These are phyloP conservation scores for Lipomyces orientalis DNA, from an alignment of 805 yeast species.

Conservation along the genomic window DNA sequence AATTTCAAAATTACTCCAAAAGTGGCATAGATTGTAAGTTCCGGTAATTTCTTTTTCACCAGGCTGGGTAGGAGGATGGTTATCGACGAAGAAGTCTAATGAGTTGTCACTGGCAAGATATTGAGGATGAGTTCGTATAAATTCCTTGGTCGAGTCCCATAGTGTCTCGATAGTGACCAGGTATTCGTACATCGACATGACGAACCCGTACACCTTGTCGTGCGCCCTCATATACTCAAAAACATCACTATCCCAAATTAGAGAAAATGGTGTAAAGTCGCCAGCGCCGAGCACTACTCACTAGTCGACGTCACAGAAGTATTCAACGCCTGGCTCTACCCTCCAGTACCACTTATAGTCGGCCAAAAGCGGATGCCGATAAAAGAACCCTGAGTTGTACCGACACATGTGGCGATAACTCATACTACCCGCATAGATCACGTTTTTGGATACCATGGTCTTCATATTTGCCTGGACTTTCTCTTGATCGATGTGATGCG, in stretches of 20 bases:
- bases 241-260: constrained; percentile 60
- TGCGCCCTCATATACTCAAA: constrained; percentile 78
- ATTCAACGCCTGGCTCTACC: constrained; percentile 91
- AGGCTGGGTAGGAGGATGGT: constrained; percentile 51
- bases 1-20: constrained; percentile 87
- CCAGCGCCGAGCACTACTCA: constrained; percentile 12
- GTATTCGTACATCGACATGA: constrained; percentile 82
- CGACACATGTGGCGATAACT: constrained; percentile 94
- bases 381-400: constrained; percentile 90
- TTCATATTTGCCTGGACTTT: constrained; percentile 55
- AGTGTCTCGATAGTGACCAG: constrained; percentile 83
- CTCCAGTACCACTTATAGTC: constrained; percentile 91
- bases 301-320: constrained; percentile 69
- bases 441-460: constrained; percentile 52
- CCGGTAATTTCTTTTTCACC: constrained; percentile 57
- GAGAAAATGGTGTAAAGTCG: not conserved
- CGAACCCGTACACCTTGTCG: constrained; percentile 83
- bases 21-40: constrained; percentile 82
- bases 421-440: constrained; percentile 67
- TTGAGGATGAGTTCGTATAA: constrained; percentile 63
- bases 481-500: constrained; percentile 68
- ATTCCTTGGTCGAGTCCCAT: constrained; percentile 75
- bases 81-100: constrained; percentile 61
- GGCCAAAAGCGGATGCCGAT: constrained; percentile 70
- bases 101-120: constrained; percentile 69